These are phyloP conservation scores for Leccinum cinnamomeum DNA, from an alignment of 1,284 basidiomycete genomes.

Conservation along the genomic window DNA sequence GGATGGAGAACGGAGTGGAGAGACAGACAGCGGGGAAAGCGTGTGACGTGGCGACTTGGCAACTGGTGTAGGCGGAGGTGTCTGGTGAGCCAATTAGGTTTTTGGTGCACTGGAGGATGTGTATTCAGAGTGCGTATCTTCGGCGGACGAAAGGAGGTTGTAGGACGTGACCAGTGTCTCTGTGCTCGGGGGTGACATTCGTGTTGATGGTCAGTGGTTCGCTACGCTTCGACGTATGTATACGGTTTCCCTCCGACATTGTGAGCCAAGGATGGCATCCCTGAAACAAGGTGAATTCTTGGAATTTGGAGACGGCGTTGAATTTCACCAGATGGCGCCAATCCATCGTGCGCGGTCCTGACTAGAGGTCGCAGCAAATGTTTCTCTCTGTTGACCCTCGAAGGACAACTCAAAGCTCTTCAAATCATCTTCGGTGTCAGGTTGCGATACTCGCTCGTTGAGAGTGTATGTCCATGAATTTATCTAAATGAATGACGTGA, in stretches of 20 bases:
- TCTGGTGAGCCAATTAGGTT: constrained; percentile 7
- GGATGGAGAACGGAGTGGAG: constrained; percentile 30
- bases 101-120: constrained; percentile 27
- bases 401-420: constrained; percentile 67
- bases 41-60: constrained; percentile 21
- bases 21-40: constrained; percentile 22
- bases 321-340: constrained; percentile 62
- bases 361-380: constrained; percentile 60
- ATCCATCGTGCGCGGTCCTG: constrained; percentile 69
- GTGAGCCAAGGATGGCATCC: constrained; percentile 56
- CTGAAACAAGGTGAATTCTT: constrained; percentile 35
- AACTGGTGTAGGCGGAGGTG: constrained; percentile 28
- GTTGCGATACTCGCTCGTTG: constrained; percentile 44
- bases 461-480: constrained; percentile 61
- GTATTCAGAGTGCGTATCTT: constrained; percentile 27
- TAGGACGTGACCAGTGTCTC: constrained; percentile 1
- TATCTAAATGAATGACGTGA: constrained; percentile 47
- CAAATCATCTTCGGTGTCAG: constrained; percentile 38
- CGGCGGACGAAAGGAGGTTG: constrained; percentile 14
- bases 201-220: constrained; percentile 23
- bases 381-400: constrained; percentile 49
- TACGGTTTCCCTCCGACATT: constrained; percentile 21
- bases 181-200: constrained; percentile 6
- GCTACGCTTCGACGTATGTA: background rate
- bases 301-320: background rate